Conservation (phyloP, 345 rosid genomes). For the Lumnitzera littorea region DNA sequence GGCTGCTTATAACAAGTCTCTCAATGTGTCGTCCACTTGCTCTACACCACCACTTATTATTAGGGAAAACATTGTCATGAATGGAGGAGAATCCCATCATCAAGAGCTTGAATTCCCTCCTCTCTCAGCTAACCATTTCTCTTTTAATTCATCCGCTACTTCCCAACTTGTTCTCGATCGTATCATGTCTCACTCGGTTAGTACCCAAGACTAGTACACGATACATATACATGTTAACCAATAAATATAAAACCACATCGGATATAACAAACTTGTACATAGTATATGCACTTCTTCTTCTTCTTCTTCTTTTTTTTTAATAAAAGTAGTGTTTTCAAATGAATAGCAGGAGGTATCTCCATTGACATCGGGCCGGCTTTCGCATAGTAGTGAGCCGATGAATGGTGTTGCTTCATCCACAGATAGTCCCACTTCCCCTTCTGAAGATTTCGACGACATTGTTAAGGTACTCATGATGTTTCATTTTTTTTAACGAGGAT, state of each 20-base stretch:
- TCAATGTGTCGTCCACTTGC: conserved; percentile 33
- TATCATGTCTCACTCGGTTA: conserved; percentile 89
- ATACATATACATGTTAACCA: too few species aligned
- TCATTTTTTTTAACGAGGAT: too few species aligned
- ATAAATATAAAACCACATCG: too few species aligned
- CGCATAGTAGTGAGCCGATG: conserved; percentile 92
- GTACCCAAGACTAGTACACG: background rate
- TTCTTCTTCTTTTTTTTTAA: too few species aligned
- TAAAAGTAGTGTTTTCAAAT: too few species aligned
- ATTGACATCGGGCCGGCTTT: conserved; percentile 84
- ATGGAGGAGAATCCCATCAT: conserved; percentile 21
- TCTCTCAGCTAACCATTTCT: conserved; percentile 30
- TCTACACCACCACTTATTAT: conserved; percentile 45
- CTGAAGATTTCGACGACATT: conserved; percentile 87
- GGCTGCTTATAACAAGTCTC: conserved; percentile 18
- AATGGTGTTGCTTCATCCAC: conserved; percentile 48
- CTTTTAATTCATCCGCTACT: conserved; percentile 65
- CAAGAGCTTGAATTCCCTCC: conserved; percentile 20
- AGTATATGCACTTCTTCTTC: too few species aligned
- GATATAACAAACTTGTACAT: background rate
- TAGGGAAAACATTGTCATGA: conserved; percentile 38
- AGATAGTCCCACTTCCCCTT: conserved; percentile 79
- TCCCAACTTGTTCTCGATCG: conserved; percentile 95
- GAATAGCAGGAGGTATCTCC: conserved; percentile 78
- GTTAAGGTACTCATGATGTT: conserved; percentile 44